A percentile compares a stretch with the other conserved stretches of the same genome.
These are phyloP conservation scores for Dianthus caryophyllus DNA, from an alignment of 148 eudicot genomes.

Conservation along the genomic window DNA sequence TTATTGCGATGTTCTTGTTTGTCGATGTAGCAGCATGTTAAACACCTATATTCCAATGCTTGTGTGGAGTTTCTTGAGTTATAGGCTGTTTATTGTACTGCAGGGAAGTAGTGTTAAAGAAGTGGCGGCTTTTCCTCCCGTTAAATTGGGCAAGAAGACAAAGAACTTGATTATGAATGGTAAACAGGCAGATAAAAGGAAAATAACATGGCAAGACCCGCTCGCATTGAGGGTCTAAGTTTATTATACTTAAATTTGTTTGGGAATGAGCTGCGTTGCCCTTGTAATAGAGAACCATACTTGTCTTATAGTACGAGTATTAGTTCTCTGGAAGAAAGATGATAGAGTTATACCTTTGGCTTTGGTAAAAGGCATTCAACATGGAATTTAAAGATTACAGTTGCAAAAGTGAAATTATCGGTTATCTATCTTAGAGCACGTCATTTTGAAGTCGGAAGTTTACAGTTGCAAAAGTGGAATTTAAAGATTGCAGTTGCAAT, in stretches of 20 bases:
- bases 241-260: not conserved
- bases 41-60: not conserved
- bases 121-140: constrained; percentile 18
- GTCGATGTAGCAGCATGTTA: too few species aligned
- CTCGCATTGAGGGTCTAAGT: constrained; percentile 36
- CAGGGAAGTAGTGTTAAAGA: constrained; percentile 28
- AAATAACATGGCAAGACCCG: constrained; percentile 41
- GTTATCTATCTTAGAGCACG: not conserved
- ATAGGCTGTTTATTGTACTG: not conserved
- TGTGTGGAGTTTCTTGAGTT: constrained; percentile 6
- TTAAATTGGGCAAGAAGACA: constrained; percentile 25
- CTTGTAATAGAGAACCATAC: constrained; percentile 20
- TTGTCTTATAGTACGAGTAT: constrained; percentile 16
- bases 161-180: constrained; percentile 22
- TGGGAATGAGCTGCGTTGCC: constrained; percentile 16
- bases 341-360: constrained; percentile 5
- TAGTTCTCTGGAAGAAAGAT: not conserved
- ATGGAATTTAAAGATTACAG: constrained; percentile 1
- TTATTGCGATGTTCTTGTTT: not conserved
- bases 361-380: not conserved
- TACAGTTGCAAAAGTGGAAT: too few species aligned
- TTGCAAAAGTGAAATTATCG: not conserved
- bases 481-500: too few species aligned
- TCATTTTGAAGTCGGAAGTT: too few species aligned
- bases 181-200: constrained; percentile 31